phyloP scores from a whole-genome alignment of 2,329 filamentous ascomycete genomes.

The Shiraia sp. region DNA sequence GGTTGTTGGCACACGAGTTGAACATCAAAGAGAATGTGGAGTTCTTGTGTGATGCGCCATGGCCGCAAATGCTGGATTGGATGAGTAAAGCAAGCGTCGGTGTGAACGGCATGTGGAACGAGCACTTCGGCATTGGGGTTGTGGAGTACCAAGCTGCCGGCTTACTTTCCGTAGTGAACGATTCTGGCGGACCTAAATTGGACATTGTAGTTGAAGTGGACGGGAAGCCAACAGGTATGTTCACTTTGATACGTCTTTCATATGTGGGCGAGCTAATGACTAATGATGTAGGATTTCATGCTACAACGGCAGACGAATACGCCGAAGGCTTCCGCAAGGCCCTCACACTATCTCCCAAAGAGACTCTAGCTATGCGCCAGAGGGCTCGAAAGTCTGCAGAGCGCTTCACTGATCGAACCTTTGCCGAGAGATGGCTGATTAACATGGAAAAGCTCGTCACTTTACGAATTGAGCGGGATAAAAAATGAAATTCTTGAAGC shows the following conservation, averaged over 20 bases:
- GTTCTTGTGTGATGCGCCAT: slow-evolving; percentile 88
- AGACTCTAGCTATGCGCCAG: slow-evolving; percentile 74
- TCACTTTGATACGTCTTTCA: not conserved
- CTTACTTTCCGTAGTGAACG: slow-evolving; percentile 87
- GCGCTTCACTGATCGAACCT: slow-evolving; percentile 86
- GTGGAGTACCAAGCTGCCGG: slow-evolving; percentile 98
- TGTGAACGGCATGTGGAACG: slow-evolving; percentile 99
- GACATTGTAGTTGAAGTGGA: slow-evolving; percentile 88
- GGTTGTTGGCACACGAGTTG: slow-evolving; percentile 83
- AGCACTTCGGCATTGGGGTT: slow-evolving; percentile 97
- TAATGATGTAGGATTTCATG: slow-evolving; percentile 83
- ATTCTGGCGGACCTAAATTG: slow-evolving; percentile 88
- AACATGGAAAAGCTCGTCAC: slow-evolving; percentile 74
- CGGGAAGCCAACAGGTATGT: slow-evolving; percentile 73
- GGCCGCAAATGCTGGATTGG: slow-evolving; percentile 83
- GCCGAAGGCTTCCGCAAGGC: slow-evolving; percentile 79
- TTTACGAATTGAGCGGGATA: slow-evolving; percentile 37
- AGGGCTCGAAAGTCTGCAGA: slow-evolving; percentile 77
- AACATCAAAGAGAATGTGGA: slow-evolving; percentile 77
- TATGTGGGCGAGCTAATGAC: slow-evolving; percentile 5
- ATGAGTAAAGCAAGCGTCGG: slow-evolving; percentile 77
- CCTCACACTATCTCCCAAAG: slow-evolving; percentile 63
- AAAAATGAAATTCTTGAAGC: slow-evolving; percentile 4
- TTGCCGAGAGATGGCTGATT: slow-evolving; percentile 75
- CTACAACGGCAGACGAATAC: slow-evolving; percentile 76